Evolutionary conservation across 345 rosid genomes (phyloP).

Genomic region (Aegle marmelos): DNA sequence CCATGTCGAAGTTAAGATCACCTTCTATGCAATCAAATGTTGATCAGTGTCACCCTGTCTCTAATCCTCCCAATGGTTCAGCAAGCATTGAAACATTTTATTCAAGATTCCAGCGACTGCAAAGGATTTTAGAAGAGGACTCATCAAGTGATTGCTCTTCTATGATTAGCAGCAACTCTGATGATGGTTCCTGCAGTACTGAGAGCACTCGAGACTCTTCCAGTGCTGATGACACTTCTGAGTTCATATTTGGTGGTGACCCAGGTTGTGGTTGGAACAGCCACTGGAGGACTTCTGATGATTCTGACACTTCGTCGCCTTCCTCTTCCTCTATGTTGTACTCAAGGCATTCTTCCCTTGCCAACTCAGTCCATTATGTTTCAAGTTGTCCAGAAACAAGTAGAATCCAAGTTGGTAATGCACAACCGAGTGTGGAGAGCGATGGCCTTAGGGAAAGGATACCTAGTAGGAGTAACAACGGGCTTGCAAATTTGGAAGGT

Average conservation of each 20-base stretch:
- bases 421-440: background rate
- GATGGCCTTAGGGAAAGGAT: constrained; percentile 8
- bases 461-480: constrained; percentile 16
- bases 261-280: constrained; percentile 47
- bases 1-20: constrained; percentile 29
- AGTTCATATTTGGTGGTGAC: constrained; percentile 65
- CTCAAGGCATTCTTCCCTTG: constrained; percentile 37
- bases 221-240: constrained; percentile 73
- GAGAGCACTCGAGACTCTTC: constrained; percentile 68
- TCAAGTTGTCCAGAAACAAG: constrained; percentile 27
- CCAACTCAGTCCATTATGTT: constrained; percentile 21
- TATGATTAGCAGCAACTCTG: constrained; percentile 78
- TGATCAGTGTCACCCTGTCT: constrained; percentile 27
- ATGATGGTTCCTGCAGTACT: constrained; percentile 85
- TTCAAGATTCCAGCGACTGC: constrained; percentile 56
- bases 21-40: constrained; percentile 24
- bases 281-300: constrained; percentile 43
- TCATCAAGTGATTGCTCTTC: constrained; percentile 85
- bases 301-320: constrained; percentile 57
- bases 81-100: constrained; percentile 60
- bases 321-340: constrained; percentile 57
- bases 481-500: constrained; percentile 24
- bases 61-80: constrained; percentile 28
- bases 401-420: constrained; percentile 20
- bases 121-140: constrained; percentile 70